Evolutionary conservation across 768 basidiomycete genomes (phyloP).

Genomic region (Russula dissimulans): DNA sequence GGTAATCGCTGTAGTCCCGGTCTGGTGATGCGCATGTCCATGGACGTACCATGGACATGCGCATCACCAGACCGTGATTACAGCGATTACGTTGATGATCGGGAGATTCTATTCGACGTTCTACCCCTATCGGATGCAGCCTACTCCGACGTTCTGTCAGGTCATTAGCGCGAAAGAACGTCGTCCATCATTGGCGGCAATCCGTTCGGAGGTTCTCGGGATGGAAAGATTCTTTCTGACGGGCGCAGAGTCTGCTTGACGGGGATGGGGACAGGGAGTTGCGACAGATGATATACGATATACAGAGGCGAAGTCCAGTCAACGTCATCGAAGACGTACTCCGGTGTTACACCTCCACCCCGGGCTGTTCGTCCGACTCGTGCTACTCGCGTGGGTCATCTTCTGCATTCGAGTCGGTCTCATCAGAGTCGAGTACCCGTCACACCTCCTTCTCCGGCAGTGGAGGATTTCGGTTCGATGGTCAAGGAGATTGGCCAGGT

Average conservation of each 20-base stretch:
- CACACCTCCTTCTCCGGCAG: slow-evolving; percentile 2
- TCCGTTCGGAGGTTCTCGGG: slow-evolving; percentile 46
- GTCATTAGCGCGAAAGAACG: no score
- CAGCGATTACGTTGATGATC: neutral
- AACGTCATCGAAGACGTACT: accelerated
- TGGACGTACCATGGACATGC: neutral
- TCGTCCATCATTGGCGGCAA: slow-evolving; percentile 54
- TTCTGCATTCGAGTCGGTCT: slow-evolving; percentile 1
- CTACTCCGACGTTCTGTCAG: no score
- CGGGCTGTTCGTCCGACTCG: neutral
- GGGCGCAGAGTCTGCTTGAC: slow-evolving; percentile 30
- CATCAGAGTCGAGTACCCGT: neutral
- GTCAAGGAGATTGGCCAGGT: neutral
- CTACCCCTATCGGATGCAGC: slow-evolving; percentile 26
- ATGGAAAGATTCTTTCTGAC: slow-evolving; percentile 56
- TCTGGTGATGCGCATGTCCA: neutral
- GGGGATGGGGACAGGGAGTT: neutral
- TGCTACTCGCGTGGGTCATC: neutral
- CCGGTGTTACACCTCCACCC: neutral
- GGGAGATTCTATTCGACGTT: neutral
- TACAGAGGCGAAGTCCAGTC: neutral
- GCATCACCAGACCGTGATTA: neutral
- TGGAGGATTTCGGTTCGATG: neutral
- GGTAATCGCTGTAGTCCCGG: no score
- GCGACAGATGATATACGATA: neutral